Base-by-base conservation (phyloP, 176 grass and related monocot species). In the Hsuehochloa calcarea region DNA sequence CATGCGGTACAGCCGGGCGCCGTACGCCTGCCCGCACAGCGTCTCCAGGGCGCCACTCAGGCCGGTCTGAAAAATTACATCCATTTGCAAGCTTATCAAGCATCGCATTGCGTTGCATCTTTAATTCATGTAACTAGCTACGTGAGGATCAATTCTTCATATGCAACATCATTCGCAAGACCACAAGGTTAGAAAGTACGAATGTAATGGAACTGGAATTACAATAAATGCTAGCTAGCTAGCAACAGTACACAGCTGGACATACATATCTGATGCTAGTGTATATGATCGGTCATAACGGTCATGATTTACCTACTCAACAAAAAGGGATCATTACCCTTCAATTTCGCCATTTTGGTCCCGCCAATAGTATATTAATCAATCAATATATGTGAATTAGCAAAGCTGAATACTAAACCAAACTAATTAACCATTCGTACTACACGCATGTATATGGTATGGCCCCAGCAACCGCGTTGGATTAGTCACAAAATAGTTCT, bases 21-120 rank as follows among this genome's bases (percentile, higher is more conserved):
- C 96, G 52, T 87, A 94, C 16, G 82, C 91, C 82, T 98, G 93
- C 1, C 96, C 96, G 60, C 96, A 98, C 47, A 98, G 87, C 35
- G 96, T 98, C 81, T 98, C 96, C 67, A 98, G 89, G 7, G 93
- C 74, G 35, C 96, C 96, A 70, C 89, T 95, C 69, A 95, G 77
- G 14, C 96, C 96, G 10, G 77, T 92, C 93, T 95, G 89, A 47
- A 83, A 68, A 17, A 9, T 34, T 34, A 34, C 31, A 34, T 34
- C 22, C 59, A 61, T 8, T 51, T 50, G 27, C 16, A 45, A 6
- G 59, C 26, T 15, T 20, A 54, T 55, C 3, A 55, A 38, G 27
- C 29, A 22, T 38, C 49, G 10, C 45, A 34, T 3, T 15, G 68
- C 6, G 14, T 29, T 47, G 12, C 23, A 47, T 29, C 5, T 64